Conservation (phyloP, 2,329 filamentous ascomycete species). For the Fonsecaea erecta region DNA sequence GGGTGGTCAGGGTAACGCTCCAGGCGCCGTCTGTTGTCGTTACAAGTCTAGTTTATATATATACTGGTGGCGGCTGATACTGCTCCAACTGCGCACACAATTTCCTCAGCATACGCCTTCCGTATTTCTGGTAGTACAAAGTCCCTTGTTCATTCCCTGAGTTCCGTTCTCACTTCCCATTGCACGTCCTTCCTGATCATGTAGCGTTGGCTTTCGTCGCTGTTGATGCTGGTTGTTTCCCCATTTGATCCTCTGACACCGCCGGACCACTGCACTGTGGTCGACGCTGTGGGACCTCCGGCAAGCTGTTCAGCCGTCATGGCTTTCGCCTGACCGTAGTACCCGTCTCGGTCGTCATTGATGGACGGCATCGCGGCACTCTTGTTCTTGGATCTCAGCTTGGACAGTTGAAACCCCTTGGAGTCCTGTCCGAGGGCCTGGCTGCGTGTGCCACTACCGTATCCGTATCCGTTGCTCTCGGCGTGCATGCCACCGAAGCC, state of each 20-base stretch:
- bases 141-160: not conserved
- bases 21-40: too few relatives aligned
- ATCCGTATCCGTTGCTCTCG: slow-evolving; percentile 19
- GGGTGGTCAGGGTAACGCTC: too few relatives aligned
- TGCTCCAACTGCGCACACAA: too few relatives aligned
- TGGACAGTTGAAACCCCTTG: slow-evolving; percentile 25
- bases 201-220: slow-evolving; percentile 25
- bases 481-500: slow-evolving; percentile 30
- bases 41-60: too few relatives aligned
- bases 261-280: not conserved
- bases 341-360: slow-evolving; percentile 3
- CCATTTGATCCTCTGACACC: not conserved
- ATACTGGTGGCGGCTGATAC: too few relatives aligned
- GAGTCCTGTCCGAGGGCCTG: not conserved
- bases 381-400: slow-evolving; percentile 20
- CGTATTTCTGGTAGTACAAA: not conserved
- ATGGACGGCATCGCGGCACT: not conserved
- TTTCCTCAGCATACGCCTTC: too few relatives aligned
- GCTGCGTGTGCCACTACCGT: slow-evolving; percentile 1
- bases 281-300: not conserved
- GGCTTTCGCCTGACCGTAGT: not conserved
- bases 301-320: not conserved
- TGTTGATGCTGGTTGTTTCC: slow-evolving; percentile 26
- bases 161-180: slow-evolving; percentile 7
- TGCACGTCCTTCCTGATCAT: slow-evolving; percentile 29